These are phyloP conservation scores for Debaryomyces coudertii DNA, from an alignment of 1,139 yeast genomes.

Conservation along the genomic window DNA sequence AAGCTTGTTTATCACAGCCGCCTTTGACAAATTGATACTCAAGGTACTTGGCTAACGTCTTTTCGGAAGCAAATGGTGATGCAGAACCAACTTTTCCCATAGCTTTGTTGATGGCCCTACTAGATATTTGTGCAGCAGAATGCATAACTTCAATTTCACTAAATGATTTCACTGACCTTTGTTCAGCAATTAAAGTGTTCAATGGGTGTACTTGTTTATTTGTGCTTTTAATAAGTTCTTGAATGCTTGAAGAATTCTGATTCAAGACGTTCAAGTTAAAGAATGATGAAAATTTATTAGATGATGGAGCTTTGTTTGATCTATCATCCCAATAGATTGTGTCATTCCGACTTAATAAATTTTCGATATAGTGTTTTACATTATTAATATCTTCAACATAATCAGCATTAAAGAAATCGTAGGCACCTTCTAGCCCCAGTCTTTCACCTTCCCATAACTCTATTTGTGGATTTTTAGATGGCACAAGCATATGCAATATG, in stretches of 20 bases:
- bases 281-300: conserved; percentile 18
- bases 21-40: conserved; percentile 82
- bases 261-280: conserved; percentile 15
- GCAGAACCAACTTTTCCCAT: conserved; percentile 57
- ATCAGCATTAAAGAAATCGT: conserved; percentile 86
- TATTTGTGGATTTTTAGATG: conserved; percentile 71
- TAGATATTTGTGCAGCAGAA: conserved; percentile 78
- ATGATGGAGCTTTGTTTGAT: conserved; percentile 1
- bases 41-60: conserved; percentile 76
- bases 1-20: conserved; percentile 90
- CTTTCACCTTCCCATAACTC: conserved; percentile 97
- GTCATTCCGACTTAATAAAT: conserved; percentile 49
- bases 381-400: conserved; percentile 56
- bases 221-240: conserved; percentile 24
- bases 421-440: conserved; percentile 83
- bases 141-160: conserved; percentile 81
- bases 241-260: conserved; percentile 21
- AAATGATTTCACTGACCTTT: conserved; percentile 72
- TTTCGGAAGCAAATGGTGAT: conserved; percentile 63
- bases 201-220: conserved; percentile 48
- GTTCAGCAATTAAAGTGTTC: conserved; percentile 51
- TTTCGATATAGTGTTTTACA: conserved; percentile 45
- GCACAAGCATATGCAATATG: conserved; percentile 78
- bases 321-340: conserved; percentile 54
- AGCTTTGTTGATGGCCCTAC: conserved; percentile 82